Evolutionary conservation across 2,329 filamentous ascomycete species (phyloP), one percentile per base, ranked within the genome.

Genomic region (Didymella glomerata): DNA sequence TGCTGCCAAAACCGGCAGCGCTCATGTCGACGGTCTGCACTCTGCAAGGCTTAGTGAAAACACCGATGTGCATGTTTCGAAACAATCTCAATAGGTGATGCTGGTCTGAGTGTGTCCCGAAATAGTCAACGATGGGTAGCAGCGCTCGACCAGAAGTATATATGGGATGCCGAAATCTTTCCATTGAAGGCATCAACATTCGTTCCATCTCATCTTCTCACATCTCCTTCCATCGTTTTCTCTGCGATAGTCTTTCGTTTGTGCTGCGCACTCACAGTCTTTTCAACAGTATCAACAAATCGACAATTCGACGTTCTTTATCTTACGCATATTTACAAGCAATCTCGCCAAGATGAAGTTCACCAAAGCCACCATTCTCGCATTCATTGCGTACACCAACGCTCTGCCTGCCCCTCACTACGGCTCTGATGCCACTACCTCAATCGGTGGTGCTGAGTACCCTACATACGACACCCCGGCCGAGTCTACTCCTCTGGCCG

Each of bases 261-360:
- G 48, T 53, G 55, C 49, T 53, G 49, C 24, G 55, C 55, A 58
- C 55, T 58, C 48, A 58, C 49, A 48, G 7, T 58, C 55, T 44
- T 53, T 58, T 52, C 32, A 38, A 38, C 25, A 45, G 9, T 13
- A 36, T 18, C 40, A 50, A 28, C 16, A 38, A 46, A 10, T 47
- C 38, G 22, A 40, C 18, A 40, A 40, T 9, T 40, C 36, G n/a
- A 48, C 34, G 22, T 48, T 48, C 28, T 36, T 28, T 53, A 36
- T 42, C n/a, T 32, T 10, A 38, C 22, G 27, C 20, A 42, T 2
- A 28, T 48, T 16, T 45, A 36, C 34, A 10, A 53, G 11, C 20
- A 11, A 40, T 14, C 18, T 22, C 25, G 25, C 18, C 25, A 58
- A 48, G 16, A 58, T 58, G 55, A 58, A 30, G 48, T 58, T 58